These are phyloP conservation scores for Penicillium parvum DNA, from an alignment of 495 filamentous ascomycete species.

Conservation along the genomic window DNA sequence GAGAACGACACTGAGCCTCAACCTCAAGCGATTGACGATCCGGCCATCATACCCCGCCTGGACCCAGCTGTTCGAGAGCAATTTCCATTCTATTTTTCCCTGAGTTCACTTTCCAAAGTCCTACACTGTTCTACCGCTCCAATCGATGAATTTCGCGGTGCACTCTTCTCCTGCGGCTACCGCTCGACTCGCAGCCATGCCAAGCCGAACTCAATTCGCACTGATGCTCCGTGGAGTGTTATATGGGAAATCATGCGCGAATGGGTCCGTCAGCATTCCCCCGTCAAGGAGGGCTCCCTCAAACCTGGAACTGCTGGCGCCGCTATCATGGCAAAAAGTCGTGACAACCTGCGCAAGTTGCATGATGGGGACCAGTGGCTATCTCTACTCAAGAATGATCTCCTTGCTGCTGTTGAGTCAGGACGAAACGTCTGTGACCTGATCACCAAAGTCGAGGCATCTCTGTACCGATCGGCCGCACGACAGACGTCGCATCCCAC, in stretches of 20 bases:
- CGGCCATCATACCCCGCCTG: slow-evolving; percentile 34
- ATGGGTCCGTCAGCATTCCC: slow-evolving; percentile 74
- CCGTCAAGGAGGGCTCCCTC: slow-evolving; percentile 66
- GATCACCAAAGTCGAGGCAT: slow-evolving; percentile 43
- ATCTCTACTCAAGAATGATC: slow-evolving; percentile 31
- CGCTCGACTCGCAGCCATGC: slow-evolving; percentile 76
- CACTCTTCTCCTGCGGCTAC: slow-evolving; percentile 75
- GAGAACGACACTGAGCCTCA: slow-evolving; percentile 3
- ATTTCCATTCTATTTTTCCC: slow-evolving; percentile 85
- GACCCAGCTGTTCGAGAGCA: slow-evolving; percentile 57
- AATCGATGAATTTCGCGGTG: slow-evolving; percentile 69
- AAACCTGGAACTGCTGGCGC: slow-evolving; percentile 64
- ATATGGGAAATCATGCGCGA: slow-evolving; percentile 94
- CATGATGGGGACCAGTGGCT: slow-evolving; percentile 22
- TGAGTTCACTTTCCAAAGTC: slow-evolving; percentile 63
- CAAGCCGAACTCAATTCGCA: slow-evolving; percentile 83
- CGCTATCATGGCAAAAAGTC: slow-evolving; percentile 52
- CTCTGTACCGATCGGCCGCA: slow-evolving; percentile 39
- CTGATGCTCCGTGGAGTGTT: slow-evolving; percentile 80
- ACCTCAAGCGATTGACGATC: slow-evolving; percentile 15
- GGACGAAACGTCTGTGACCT: slow-evolving; percentile 36
- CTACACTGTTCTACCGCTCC: slow-evolving; percentile 73
- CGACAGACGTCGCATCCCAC: slow-evolving; percentile 15
- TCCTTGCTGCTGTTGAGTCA: slow-evolving; percentile 30
- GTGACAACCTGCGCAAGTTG: slow-evolving; percentile 20